phyloP scores from a whole-genome alignment of 2,329 filamentous ascomycete species.

The Ophiostoma novo-ulmi region DNA sequence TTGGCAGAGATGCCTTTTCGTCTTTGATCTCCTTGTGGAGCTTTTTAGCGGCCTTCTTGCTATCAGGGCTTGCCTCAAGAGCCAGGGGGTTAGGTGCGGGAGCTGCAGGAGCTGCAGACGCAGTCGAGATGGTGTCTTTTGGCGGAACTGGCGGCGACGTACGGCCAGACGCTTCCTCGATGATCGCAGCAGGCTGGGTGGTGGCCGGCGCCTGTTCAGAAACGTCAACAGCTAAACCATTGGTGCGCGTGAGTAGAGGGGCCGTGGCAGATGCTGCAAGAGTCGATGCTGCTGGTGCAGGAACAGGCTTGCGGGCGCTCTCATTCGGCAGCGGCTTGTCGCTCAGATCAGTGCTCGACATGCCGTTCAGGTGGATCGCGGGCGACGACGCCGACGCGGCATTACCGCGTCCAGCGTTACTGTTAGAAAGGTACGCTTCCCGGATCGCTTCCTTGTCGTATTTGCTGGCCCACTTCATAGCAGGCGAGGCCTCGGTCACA shows the following conservation, averaged over 20 bases:
- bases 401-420: conserved; percentile 62
- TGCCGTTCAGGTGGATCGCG: conserved; percentile 22
- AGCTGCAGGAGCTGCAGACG: conserved; percentile 37
- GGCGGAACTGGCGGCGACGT: conserved; percentile 37
- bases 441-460: conserved; percentile 88
- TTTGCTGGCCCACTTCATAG: conserved; percentile 93
- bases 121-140: conserved; percentile 33
- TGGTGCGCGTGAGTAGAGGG: background rate
- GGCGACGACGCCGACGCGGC: conserved; percentile 22
- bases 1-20: conserved; percentile 29
- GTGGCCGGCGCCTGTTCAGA: conserved; percentile 38
- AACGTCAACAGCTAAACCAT: conserved; percentile 23
- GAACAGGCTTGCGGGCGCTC: conserved; percentile 18
- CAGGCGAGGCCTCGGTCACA: conserved; percentile 79
- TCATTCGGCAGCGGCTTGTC: background rate
- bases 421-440: conserved; percentile 76
- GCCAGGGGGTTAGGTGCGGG: conserved; percentile 39
- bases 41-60: conserved; percentile 48
- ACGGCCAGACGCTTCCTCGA: conserved; percentile 11
- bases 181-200: conserved; percentile 34
- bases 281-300: background rate
- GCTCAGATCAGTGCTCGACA: conserved; percentile 7
- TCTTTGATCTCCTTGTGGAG: conserved; percentile 48
- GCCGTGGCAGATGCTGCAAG: background rate
- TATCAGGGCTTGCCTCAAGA: conserved; percentile 40